A percentile compares a stretch with the other conserved stretches of the same genome.
phyloP scores from a whole-genome alignment of 371 early-diverging fungal genomes.

The Mucor velutinosus region DNA sequence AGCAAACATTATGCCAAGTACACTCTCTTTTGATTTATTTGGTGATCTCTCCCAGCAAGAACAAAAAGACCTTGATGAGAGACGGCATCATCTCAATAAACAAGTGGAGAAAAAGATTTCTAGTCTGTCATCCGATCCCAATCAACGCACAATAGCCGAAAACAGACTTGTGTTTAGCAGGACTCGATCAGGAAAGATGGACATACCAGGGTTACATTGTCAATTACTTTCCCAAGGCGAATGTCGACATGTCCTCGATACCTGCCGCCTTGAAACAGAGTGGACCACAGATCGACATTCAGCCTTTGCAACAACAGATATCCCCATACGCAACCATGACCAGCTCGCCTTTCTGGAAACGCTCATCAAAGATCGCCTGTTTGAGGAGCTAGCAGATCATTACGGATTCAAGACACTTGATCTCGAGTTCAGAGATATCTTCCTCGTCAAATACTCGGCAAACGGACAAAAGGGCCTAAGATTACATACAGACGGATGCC shows the following conservation, averaged over 20 bases:
- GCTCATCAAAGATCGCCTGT: slow-evolving; percentile 29
- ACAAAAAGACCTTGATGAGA: slow-evolving; percentile 4
- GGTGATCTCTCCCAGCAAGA: slow-evolving; percentile 42
- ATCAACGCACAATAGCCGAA: slow-evolving; percentile 32
- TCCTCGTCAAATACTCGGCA: slow-evolving; percentile 53
- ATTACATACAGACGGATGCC: slow-evolving; percentile 63
- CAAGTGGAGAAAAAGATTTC: background rate
- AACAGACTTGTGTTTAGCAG: slow-evolving; percentile 26
- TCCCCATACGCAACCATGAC: slow-evolving; percentile 38
- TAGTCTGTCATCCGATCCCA: slow-evolving; percentile 23
- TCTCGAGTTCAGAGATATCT: slow-evolving; percentile 60
- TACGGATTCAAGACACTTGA: slow-evolving; percentile 43
- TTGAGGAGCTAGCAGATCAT: slow-evolving; percentile 22
- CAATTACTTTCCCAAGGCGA: slow-evolving; percentile 30
- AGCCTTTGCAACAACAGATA: slow-evolving; percentile 58
- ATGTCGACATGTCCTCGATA: slow-evolving; percentile 33
- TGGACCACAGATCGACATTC: slow-evolving; percentile 58
- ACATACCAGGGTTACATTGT: slow-evolving; percentile 22
- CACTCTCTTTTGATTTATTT: slow-evolving; percentile 42
- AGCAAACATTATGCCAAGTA: background rate
- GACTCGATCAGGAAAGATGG: slow-evolving; percentile 8
- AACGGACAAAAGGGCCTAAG: slow-evolving; percentile 48
- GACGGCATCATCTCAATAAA: slow-evolving; percentile 2
- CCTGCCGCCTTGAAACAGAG: slow-evolving; percentile 18
- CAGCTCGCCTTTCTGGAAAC: slow-evolving; percentile 14